These are phyloP conservation scores for Melanomma pulvis-pyrius DNA, from an alignment of 495 filamentous ascomycete genomes.

Conservation along the genomic window DNA sequence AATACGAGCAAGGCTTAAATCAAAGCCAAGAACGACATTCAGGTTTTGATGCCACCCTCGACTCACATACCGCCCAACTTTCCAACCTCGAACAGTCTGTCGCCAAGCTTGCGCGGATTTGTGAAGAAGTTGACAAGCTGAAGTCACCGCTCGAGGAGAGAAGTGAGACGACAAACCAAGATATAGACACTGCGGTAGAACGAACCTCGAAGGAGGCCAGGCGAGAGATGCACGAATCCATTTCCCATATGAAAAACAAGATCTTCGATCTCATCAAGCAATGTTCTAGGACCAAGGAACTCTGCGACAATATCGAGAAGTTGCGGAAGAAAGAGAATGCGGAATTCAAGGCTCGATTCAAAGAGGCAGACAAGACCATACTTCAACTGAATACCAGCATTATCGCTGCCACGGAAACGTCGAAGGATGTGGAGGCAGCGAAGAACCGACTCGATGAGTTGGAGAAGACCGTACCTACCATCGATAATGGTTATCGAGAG, in stretches of 20 bases:
- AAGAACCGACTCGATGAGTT: background rate
- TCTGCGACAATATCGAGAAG: background rate
- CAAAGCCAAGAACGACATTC: background rate
- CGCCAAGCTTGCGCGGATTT: background rate
- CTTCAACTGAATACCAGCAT: no score
- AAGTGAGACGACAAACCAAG: background rate
- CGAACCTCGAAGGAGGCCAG: no score
- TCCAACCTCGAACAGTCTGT: background rate
- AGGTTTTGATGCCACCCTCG: background rate
- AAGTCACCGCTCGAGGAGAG: background rate
- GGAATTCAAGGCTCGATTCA: no score
- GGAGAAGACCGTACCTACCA: background rate
- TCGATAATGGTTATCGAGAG: background rate
- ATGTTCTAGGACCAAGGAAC: background rate
- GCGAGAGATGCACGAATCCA: background rate
- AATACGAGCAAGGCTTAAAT: background rate
- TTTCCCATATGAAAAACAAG: background rate
- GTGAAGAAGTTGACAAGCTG: background rate
- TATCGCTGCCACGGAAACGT: no score
- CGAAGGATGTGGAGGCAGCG: background rate
- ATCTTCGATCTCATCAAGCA: background rate
- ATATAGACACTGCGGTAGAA: background rate
- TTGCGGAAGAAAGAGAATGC: no score
- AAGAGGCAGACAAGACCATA: no score
- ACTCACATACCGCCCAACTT: background rate